Base-by-base conservation (phyloP, 2,329 filamentous ascomycete species). In the Elsinoe batatas region DNA sequence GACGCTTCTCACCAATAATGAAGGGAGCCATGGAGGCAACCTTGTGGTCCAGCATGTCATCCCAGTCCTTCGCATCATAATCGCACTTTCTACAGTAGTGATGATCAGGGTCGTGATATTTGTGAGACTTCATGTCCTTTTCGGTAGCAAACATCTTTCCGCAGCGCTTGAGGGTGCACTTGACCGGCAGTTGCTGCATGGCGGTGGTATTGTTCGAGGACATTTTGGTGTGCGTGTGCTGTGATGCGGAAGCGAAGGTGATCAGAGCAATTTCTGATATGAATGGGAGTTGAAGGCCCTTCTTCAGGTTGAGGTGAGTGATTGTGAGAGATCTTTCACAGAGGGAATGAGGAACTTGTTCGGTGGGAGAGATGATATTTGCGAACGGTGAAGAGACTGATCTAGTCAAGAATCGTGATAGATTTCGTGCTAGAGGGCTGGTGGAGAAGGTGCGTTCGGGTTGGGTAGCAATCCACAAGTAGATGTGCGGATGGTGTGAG, bases 91-190 rank as follows among this genome's bases (percentile, higher is more conserved):
- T 61, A 64, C 75, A 77, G 61, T 75, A 76, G 58, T 72, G 67
- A 57, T 77, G 75, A 8, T 70, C 65, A 1, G 70, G 64, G 2
- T 70, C 66, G 18, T 68, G 56, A 15, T 65, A 68, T 63, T 82
- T 82, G 68, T 83, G 80, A 2, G 63, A 64, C 50, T 69, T 73
- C 73, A 82, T 76, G 1, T 70, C 69, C 42, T 71, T 68, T 10
- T 67, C 63, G 0, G 68, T 73, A 7, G 67, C 59, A 64, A 82
- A 83, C 15, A 62, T 66, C 37, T 67, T 64, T 18, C 62, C 58
- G 68, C 80, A 82, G 50, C 70, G 63, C 2, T 72, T 74, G 66
- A 78, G 80, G 15, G 59, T 65, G 58, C 74, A 67, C 22, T 64
- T 61, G 58, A 70, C 47, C 5, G 54, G 53, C 50, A 49, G 5